phyloP scores from a whole-genome alignment of 225 moss, liverwort and hornwort species.

The Rhytidiadelphus loreus region DNA sequence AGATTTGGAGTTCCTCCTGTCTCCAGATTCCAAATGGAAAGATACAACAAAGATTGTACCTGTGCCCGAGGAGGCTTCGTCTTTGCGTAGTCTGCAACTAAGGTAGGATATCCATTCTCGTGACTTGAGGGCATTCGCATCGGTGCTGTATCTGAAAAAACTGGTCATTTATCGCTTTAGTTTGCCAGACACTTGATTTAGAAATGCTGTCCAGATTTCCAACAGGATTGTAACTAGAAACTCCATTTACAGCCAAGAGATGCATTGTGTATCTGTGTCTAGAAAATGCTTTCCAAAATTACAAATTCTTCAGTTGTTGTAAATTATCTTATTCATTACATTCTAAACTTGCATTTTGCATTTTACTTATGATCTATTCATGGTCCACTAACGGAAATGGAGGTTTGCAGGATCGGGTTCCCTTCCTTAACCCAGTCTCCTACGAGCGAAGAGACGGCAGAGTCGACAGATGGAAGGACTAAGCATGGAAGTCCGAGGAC shows the following conservation, averaged over 20 bases:
- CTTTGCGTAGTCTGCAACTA: background rate
- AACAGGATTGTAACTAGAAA: background rate
- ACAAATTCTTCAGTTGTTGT: background rate
- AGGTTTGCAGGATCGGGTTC: background rate
- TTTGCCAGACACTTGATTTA: background rate
- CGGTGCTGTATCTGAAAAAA: background rate
- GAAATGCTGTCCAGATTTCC: background rate
- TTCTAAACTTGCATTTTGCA: background rate
- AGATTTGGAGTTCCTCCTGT: conserved; percentile 27
- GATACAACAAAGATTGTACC: background rate
- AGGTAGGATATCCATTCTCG: background rate
- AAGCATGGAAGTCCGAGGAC: background rate
- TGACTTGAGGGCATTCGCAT: background rate
- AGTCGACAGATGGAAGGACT: background rate
- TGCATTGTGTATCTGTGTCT: background rate
- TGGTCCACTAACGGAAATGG: background rate
- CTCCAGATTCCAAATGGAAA: background rate
- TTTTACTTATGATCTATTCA: background rate
- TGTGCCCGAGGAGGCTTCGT: background rate
- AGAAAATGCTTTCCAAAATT: too few species aligned
- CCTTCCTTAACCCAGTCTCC: background rate
- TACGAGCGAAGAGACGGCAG: background rate
- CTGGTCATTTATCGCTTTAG: background rate
- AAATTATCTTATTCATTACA: background rate
- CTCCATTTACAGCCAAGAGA: background rate